These are phyloP conservation scores for Colletotrichum sansevieriae DNA, from an alignment of 2,329 filamentous ascomycete genomes.

Conservation along the genomic window DNA sequence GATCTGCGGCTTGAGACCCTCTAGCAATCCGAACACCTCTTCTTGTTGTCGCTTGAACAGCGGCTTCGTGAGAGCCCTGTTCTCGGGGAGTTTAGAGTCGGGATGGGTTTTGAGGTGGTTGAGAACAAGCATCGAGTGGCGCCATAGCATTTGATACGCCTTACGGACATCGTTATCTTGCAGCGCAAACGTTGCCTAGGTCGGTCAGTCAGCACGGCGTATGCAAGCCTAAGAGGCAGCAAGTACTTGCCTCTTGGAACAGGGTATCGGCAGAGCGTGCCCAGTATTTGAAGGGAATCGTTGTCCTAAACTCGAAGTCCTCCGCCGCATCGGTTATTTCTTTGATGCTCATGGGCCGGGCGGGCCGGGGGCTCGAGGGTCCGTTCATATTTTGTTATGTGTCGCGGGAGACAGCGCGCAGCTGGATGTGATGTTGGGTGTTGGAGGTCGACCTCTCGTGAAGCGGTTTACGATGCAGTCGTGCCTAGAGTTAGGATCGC, in stretches of 20 bases:
- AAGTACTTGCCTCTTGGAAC: conserved; percentile 76
- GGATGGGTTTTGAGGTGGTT: conserved; percentile 82
- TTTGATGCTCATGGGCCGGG: conserved; percentile 77
- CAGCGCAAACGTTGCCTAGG: conserved; percentile 85
- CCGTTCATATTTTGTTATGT: conserved; percentile 46
- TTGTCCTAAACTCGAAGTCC: conserved; percentile 84
- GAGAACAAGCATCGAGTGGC: conserved; percentile 87
- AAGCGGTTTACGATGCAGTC: not conserved
- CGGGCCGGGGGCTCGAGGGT: conserved; percentile 50
- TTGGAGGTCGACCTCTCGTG: conserved; percentile 10
- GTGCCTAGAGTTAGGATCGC: conserved; percentile 8
- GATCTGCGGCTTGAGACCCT: conserved; percentile 84
- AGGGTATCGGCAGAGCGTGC: conserved; percentile 83
- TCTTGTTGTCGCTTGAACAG: conserved; percentile 63
- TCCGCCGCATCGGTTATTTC: conserved; percentile 83
- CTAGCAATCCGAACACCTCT: conserved; percentile 76
- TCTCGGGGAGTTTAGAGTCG: conserved; percentile 75
- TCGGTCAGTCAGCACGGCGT: conserved; percentile 1
- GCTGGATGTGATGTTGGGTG: not conserved
- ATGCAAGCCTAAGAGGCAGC: not conserved
- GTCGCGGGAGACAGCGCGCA: not conserved
- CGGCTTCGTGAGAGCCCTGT: conserved; percentile 71
- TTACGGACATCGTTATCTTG: conserved; percentile 88
- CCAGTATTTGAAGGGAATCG: conserved; percentile 85
- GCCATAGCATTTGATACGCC: conserved; percentile 91